These are phyloP conservation scores for Endocarpon pusillum DNA, from an alignment of 495 filamentous ascomycete species.

Conservation along the genomic window DNA sequence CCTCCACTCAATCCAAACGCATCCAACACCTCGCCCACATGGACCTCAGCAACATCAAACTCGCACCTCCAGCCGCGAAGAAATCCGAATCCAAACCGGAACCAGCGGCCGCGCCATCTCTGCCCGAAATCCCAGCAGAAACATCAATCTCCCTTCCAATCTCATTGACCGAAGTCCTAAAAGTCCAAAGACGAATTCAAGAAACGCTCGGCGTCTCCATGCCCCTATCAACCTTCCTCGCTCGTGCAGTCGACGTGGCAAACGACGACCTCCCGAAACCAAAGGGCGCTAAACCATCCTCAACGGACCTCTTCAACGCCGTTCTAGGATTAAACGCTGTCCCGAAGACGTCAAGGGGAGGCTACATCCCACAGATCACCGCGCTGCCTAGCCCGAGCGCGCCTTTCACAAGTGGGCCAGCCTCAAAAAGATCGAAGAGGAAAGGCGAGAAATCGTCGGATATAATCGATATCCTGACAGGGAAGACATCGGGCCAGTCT, in stretches of 20 bases:
- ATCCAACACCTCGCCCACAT: slow-evolving; percentile 64
- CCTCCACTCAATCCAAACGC: slow-evolving; percentile 46
- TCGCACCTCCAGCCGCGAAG: slow-evolving; percentile 40
- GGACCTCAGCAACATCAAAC: slow-evolving; percentile 89
- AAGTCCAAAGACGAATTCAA: slow-evolving; percentile 65
- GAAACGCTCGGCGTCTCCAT: slow-evolving; percentile 56
- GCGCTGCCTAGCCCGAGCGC: slow-evolving; percentile 28
- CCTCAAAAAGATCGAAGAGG: slow-evolving; percentile 19
- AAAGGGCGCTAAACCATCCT: slow-evolving; percentile 38
- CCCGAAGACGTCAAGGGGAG: slow-evolving; percentile 33
- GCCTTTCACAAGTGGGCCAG: slow-evolving; percentile 10
- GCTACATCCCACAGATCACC: slow-evolving; percentile 59
- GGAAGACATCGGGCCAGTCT: slow-evolving; percentile 22
- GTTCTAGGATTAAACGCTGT: slow-evolving; percentile 55
- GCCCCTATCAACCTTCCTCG: slow-evolving; percentile 74
- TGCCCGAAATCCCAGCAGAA: slow-evolving; percentile 18
- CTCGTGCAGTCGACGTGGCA: slow-evolving; percentile 63
- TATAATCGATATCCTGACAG: slow-evolving; percentile 62
- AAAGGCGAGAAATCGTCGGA: slow-evolving; percentile 25
- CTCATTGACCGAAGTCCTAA: slow-evolving; percentile 57
- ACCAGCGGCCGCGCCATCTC: slow-evolving; percentile 18
- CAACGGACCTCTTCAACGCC: slow-evolving; percentile 77
- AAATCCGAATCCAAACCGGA: slow-evolving; percentile 20
- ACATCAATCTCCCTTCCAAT: slow-evolving; percentile 44
- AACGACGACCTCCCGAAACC: slow-evolving; percentile 68